Conservation (phyloP, 2,329 filamentous ascomycete species). For the Biscogniauxia marginata region DNA sequence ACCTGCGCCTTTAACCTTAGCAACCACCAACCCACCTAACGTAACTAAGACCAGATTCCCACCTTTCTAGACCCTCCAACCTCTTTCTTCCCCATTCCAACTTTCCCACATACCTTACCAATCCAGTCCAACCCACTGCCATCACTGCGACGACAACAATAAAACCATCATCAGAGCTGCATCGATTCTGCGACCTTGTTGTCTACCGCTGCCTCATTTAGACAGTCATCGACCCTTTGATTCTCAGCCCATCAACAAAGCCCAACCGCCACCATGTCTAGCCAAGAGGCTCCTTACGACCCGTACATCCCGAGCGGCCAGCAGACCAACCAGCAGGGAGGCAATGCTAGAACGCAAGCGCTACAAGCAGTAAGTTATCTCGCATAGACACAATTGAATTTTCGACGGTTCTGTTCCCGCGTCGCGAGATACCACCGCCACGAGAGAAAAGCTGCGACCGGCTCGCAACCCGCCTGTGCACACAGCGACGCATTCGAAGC, state of each 20-base stretch:
- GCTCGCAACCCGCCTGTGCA: neutral
- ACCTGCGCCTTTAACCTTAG: slow-evolving; percentile 3
- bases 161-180: slow-evolving; percentile 2
- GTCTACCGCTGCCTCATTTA: neutral
- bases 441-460: slow-evolving; percentile 1
- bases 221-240: neutral
- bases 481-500: neutral
- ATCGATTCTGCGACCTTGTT: neutral
- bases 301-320: slow-evolving; percentile 80
- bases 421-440: slow-evolving; percentile 17
- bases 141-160: slow-evolving; percentile 3
- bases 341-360: slow-evolving; percentile 56
- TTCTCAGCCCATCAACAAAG: slow-evolving; percentile 3
- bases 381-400: slow-evolving; percentile 11
- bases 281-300: slow-evolving; percentile 70
- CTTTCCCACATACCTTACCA: slow-evolving; percentile 9
- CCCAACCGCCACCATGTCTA: slow-evolving; percentile 45
- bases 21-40: neutral
- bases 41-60: neutral
- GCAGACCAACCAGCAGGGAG: slow-evolving; percentile 45
- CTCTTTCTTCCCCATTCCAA: slow-evolving; percentile 9
- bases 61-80: slow-evolving; percentile 3
- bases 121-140: slow-evolving; percentile 4
- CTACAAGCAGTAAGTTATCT: slow-evolving; percentile 77
- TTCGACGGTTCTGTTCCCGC: slow-evolving; percentile 19